Conservation (phyloP, 192 early-diverging fungal genomes). For the Podila clonocystis region DNA sequence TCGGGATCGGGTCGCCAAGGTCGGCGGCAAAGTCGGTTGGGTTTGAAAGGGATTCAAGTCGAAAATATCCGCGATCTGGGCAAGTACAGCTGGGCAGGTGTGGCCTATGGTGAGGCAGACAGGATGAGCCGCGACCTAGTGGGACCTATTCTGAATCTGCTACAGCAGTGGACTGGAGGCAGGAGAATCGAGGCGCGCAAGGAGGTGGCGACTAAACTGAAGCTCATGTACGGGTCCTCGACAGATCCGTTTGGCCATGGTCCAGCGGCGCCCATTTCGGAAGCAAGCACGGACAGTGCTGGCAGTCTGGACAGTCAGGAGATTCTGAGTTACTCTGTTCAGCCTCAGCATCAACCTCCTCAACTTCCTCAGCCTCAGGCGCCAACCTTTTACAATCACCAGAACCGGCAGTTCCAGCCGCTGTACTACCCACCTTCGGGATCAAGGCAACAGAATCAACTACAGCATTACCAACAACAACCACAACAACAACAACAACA, state of each 20-base stretch:
- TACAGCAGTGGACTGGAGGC: conserved; percentile 39
- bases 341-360: neutral
- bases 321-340: neutral
- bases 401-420: neutral
- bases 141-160: conserved; percentile 25
- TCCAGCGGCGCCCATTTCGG: conserved; percentile 7
- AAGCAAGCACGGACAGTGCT: conserved; percentile 28
- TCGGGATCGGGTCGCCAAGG: neutral
- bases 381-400: neutral
- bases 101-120: conserved; percentile 40
- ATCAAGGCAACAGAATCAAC: neutral
- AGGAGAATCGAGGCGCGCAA: conserved; percentile 26
- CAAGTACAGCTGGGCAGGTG: conserved; percentile 49
- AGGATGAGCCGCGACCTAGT: conserved; percentile 39
- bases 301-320: conserved; percentile 10
- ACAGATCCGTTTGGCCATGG: conserved; percentile 27
- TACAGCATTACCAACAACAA: neutral
- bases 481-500: neutral
- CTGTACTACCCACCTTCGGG: neutral
- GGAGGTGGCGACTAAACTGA: conserved; percentile 42
- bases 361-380: neutral
- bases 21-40: neutral
- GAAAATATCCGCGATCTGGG: conserved; percentile 40
- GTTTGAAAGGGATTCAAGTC: neutral
- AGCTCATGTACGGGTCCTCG: conserved; percentile 38